Evolutionary conservation across 1,284 basidiomycete species (phyloP).

Genomic region (Agroathelia rolfsii): DNA sequence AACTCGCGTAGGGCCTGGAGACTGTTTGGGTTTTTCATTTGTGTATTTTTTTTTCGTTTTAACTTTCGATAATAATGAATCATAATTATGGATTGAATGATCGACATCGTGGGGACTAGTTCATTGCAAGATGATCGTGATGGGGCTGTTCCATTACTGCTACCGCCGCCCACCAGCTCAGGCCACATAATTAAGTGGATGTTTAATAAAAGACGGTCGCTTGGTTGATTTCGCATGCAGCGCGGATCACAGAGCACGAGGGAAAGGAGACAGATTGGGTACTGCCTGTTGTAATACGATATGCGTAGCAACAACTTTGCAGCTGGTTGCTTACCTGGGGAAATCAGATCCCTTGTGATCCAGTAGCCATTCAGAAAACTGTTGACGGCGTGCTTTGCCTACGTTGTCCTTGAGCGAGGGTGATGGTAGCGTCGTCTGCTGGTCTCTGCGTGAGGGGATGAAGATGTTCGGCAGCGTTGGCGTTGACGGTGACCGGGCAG

Average conservation of each 20-base stretch:
- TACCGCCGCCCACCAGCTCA: too few species aligned
- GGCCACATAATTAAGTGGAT: too few species aligned
- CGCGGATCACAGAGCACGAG: too few species aligned
- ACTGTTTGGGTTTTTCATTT: conserved; percentile 14
- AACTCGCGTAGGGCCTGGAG: too few species aligned
- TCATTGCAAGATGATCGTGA: conserved; percentile 21
- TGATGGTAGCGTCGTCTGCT: neutral
- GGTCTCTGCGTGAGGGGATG: conserved; percentile 1
- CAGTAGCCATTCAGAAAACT: conserved; percentile 12
- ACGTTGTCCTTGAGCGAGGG: conserved; percentile 4
- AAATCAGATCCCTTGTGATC: conserved; percentile 11
- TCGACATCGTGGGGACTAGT: conserved; percentile 16
- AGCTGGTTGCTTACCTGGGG: conserved; percentile 11
- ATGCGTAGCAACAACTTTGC: too few species aligned
- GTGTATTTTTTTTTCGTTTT: conserved; percentile 3
- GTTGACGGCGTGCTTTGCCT: conserved; percentile 6
- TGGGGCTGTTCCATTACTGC: conserved; percentile 17
- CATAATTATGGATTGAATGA: conserved; percentile 18
- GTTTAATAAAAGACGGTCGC: too few species aligned
- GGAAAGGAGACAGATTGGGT: too few species aligned
- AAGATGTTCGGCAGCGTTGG: conserved; percentile 10
- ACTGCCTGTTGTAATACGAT: too few species aligned
- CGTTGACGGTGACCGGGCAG: conserved; percentile 8
- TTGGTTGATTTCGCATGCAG: too few species aligned
- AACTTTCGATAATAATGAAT: neutral